Evolutionary conservation across 495 filamentous ascomycete species (phyloP), one percentile per base, ranked within the genome.

Genomic region (Podospora sp.): DNA sequence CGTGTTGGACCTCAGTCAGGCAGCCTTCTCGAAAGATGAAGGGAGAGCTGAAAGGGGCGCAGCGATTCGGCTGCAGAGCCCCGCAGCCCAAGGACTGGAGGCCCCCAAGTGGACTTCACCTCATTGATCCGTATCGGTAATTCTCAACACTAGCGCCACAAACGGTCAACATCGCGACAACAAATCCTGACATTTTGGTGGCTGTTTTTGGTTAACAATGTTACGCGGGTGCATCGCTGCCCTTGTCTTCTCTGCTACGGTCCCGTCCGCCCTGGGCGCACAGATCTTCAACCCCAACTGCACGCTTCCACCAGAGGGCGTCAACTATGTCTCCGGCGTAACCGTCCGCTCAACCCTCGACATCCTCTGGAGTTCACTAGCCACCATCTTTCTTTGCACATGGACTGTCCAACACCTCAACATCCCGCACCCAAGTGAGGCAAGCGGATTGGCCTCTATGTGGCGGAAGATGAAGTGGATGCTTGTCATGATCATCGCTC

Each of bases 401-500:
- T 33, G 29, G 29, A 33, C 29, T 3, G 29, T 33, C 4, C 29
- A 33, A 8, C 29, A 33, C 8, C 29, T 33, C 29, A 33, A 33
- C 29, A 8, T 33, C 29, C 29, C 29, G 8, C 4, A 33, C 29
- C 29, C 29, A 33, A 33, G 29, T 3, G 29, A 33, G 29, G 29
- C 29, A 33, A 33, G 3, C 4, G 29, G 29, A 8, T 33, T 33
- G 4, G 29, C 29, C 20, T 2, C 18, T 20, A 0, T 55, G 12
- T 55, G n/a, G 51, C 20, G 51, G 14, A 55, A 55, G 51, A 1
- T 55, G 12, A 55, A 55, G 20, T 55, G 51, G 51, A 55, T 55
- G 51, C 4, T 55, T 3, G 5, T 22, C 51, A 25, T 24, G 1
- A 55, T 55, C 51, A 55, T 55, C 8, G 51, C 51, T 25, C 51